Base-by-base conservation (phyloP, 768 basidiomycete genomes). In the Amanita subjunquillea region DNA sequence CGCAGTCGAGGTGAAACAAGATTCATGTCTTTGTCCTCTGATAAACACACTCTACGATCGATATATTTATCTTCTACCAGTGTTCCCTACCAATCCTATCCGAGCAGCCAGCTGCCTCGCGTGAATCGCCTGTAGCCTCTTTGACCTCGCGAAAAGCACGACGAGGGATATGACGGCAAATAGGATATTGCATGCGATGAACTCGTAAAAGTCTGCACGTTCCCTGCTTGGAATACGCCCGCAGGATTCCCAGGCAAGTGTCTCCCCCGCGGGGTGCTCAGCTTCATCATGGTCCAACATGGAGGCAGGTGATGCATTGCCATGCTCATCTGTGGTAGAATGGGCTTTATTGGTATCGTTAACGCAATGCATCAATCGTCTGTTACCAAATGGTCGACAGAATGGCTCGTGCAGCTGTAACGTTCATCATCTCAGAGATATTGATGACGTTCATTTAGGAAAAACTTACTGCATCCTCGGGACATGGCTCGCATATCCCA, bases 311-410 rank as follows among this genome's bases (percentile, higher is more conserved):
- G 48, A 27, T 56, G 17, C 20, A 50, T 41, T 17, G 6, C 22
- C 36, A 30, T 32, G 27, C 12, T n/a, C 17, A 17, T 47, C 63
- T 60, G 59, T 50, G 54, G 38, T 56, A 55, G 25, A 38, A 40
- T 40, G 51, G 10, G 50, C 49, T 51, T 40, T 23, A 32, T 17
- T 51, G 44, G 61, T 67, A 46, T 65, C 58, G 57, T 75, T 77
- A 32, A 79, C 62, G 55, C 93, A 97, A 63, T 93, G 93, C 72
- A 94, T 76, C 38, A 92, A 76, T 17, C 89, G 82, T 22, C 94
- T 82, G 67, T 94, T 94, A 48, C 94, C 94, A 63, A 92, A 95
- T n/a, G 94, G 93, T 62, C 89, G 83, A 68, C 93, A 97, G 67
- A 87, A 95, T 2, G 93, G 92, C 70, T 93, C 81, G 60, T 83